Percentiles rank a stretch among this genome's conserved stretches.
phyloP scores from a whole-genome alignment of 805 yeast species.

The Nematodospora valgi region DNA sequence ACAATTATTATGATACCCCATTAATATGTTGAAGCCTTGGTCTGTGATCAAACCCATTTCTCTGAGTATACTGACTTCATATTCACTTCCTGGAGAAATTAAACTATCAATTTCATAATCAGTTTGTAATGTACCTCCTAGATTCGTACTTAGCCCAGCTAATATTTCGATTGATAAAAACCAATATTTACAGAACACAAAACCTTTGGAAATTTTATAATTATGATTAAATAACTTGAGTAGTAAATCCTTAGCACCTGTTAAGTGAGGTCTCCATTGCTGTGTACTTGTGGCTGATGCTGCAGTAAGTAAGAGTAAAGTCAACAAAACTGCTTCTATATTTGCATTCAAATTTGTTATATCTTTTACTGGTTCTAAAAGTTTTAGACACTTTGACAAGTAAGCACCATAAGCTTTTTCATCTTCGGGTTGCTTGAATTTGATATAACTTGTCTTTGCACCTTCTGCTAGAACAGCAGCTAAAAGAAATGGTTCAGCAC shows the following conservation, averaged over 20 bases:
- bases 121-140: constrained; percentile 52
- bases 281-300: constrained; percentile 52
- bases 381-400: constrained; percentile 55
- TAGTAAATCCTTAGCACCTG: constrained; percentile 60
- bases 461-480: constrained; percentile 72
- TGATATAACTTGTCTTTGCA: constrained; percentile 50
- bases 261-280: constrained; percentile 61
- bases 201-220: constrained; percentile 30
- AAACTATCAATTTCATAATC: constrained; percentile 43
- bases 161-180: constrained; percentile 51
- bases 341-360: constrained; percentile 29
- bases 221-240: constrained; percentile 29
- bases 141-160: constrained; percentile 50
- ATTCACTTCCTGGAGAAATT: constrained; percentile 17
- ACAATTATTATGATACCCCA: constrained; percentile 41
- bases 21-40: constrained; percentile 42
- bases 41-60: constrained; percentile 34
- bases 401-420: constrained; percentile 63
- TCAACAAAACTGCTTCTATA: constrained; percentile 61
- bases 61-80: constrained; percentile 30
- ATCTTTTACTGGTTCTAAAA: constrained; percentile 29
- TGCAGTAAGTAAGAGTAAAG: constrained; percentile 60
- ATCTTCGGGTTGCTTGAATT: constrained; percentile 44
- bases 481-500: constrained; percentile 54
- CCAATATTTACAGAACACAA: constrained; percentile 56